Percentiles rank a stretch among this genome's conserved stretches.
These are phyloP conservation scores for Carex arenaria DNA, from an alignment of 202 grass and related monocot species.

Conservation along the genomic window DNA sequence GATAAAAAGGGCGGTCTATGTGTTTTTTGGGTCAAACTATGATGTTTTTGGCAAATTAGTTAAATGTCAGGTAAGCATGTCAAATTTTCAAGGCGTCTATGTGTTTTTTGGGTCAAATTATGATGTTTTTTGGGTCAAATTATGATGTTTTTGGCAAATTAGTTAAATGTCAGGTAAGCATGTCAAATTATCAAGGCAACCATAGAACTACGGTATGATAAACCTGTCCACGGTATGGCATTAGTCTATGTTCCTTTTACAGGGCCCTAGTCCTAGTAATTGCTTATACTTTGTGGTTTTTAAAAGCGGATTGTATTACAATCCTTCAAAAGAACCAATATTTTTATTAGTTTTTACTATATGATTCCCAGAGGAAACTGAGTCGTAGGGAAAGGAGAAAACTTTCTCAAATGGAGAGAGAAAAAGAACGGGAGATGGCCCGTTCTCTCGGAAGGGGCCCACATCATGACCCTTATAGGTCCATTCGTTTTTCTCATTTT, in stretches of 20 bases:
- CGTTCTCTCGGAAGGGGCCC: slow-evolving; percentile 57
- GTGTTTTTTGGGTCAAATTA: too few relatives aligned
- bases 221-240: neutral
- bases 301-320: neutral
- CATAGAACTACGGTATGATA: neutral
- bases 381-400: slow-evolving; percentile 97
- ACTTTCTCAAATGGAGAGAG: slow-evolving; percentile 89
- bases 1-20: neutral
- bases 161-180: neutral
- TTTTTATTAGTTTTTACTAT: neutral
- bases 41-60: neutral
- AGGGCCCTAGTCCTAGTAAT: neutral
- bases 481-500: slow-evolving; percentile 12
- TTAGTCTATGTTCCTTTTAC: neutral
- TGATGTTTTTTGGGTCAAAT: neutral
- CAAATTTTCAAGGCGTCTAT: too few relatives aligned
- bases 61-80: neutral
- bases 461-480: slow-evolving; percentile 93
- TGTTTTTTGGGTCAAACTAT: neutral
- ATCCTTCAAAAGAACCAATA: neutral
- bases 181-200: neutral
- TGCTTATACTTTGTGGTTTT: neutral
- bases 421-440: slow-evolving; percentile 67
- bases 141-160: neutral
- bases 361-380: slow-evolving; percentile 70